These are phyloP conservation scores for Thalassiosira ordinaria DNA, from an alignment of 352 stramenopile species.

Conservation along the genomic window DNA sequence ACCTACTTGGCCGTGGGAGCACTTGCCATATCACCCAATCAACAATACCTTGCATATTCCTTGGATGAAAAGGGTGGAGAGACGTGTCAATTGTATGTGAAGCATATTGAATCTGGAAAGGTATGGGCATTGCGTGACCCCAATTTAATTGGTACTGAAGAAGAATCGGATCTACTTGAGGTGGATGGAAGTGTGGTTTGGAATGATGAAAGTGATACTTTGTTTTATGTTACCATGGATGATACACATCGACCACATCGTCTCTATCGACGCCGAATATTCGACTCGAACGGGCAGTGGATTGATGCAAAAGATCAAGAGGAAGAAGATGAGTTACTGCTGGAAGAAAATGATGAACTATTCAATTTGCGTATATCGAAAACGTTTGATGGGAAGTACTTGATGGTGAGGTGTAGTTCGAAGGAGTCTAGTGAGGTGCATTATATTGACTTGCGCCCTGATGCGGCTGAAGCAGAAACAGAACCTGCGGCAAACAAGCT, in stretches of 20 bases:
- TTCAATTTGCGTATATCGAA: slow-evolving; percentile 92
- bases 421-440: slow-evolving; percentile 92
- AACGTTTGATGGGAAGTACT: slow-evolving; percentile 91
- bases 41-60: slow-evolving; percentile 93
- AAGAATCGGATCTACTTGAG: slow-evolving; percentile 47
- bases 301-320: slow-evolving; percentile 69
- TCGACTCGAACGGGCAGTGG: slow-evolving; percentile 73
- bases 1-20: slow-evolving; percentile 82
- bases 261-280: slow-evolving; percentile 89
- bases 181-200: slow-evolving; percentile 88
- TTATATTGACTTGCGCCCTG: slow-evolving; percentile 81
- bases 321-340: slow-evolving; percentile 90
- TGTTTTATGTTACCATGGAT: slow-evolving; percentile 93
- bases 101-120: slow-evolving; percentile 82
- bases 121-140: slow-evolving; percentile 47
- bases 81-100: slow-evolving; percentile 92
- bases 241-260: slow-evolving; percentile 91
- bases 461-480: background rate
- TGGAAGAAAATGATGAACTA: slow-evolving; percentile 93
- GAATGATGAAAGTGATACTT: slow-evolving; percentile 89
- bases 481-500: slow-evolving; percentile 35
- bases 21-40: slow-evolving; percentile 88
- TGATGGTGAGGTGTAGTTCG: slow-evolving; percentile 90
- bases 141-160: slow-evolving; percentile 21
- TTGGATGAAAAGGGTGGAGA: slow-evolving; percentile 94